Percentiles rank a stretch among this genome's conserved stretches.
Conservation (phyloP, 1,284 basidiomycete species). For the Polyporus tsugae region DNA sequence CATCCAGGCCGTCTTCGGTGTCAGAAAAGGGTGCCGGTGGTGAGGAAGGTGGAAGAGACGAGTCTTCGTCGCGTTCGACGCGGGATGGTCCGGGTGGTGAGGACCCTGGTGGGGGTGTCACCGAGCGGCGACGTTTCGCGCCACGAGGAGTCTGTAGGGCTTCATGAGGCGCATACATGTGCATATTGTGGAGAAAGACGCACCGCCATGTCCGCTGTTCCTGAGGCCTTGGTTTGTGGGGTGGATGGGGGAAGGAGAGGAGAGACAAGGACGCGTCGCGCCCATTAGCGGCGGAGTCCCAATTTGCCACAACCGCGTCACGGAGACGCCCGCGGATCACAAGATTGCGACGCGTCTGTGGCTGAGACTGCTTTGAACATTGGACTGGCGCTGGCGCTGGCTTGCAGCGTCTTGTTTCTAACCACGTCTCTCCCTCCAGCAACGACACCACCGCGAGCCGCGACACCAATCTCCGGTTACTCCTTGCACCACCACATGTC, state of each 20-base stretch:
- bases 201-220: conserved; percentile 23
- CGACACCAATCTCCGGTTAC: not conserved
- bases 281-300: conserved; percentile 37
- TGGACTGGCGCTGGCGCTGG: not conserved
- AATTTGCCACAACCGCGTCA: conserved; percentile 40
- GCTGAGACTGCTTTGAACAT: conserved; percentile 11
- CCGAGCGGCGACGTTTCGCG: conserved; percentile 70
- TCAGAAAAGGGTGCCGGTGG: conserved; percentile 88
- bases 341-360: conserved; percentile 16
- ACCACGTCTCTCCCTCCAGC: not conserved
- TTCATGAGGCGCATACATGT: not conserved
- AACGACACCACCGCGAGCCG: not conserved
- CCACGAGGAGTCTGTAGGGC: conserved; percentile 41
- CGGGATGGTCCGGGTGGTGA: conserved; percentile 58
- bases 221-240: not conserved
- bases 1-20: conserved; percentile 83
- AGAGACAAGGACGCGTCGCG: conserved; percentile 37
- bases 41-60: conserved; percentile 84
- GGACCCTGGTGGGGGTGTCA: conserved; percentile 60
- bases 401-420: not conserved
- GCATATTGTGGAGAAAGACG: not conserved
- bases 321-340: conserved; percentile 19
- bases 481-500: conserved; percentile 13
- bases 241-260: conserved; percentile 13
- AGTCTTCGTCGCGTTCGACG: conserved; percentile 64